phyloP scores from a whole-genome alignment of 495 filamentous ascomycete genomes.

The Hypoxylon crocopeplum region DNA sequence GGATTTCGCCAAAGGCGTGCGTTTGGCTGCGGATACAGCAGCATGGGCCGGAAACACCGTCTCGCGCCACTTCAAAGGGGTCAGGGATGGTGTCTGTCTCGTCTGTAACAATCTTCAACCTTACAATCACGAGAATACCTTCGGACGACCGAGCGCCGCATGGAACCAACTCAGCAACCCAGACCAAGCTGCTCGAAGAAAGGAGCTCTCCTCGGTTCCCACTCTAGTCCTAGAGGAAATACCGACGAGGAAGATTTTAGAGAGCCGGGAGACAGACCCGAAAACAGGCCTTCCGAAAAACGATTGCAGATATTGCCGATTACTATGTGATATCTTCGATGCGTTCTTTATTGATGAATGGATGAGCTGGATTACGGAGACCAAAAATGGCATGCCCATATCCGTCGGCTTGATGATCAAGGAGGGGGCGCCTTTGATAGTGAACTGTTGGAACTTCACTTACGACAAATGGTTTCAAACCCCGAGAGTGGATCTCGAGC shows the following conservation, averaged over 20 bases:
- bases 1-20: constrained; percentile 13
- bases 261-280: constrained; percentile 19
- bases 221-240: constrained; percentile 18
- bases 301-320: constrained; percentile 23
- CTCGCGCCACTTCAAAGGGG: constrained; percentile 8
- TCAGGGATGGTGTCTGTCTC: constrained; percentile 8
- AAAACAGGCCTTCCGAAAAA: constrained; percentile 17
- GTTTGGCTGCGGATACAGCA: constrained; percentile 11
- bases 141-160: neutral
- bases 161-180: constrained; percentile 14
- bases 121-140: constrained; percentile 9
- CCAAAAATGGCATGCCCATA: constrained; percentile 24
- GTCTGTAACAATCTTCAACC: constrained; percentile 25
- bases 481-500: constrained; percentile 21
- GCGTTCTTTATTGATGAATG: constrained; percentile 26
- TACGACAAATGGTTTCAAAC: constrained; percentile 30
- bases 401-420: constrained; percentile 22
- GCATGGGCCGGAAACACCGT: constrained; percentile 10
- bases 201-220: constrained; percentile 14
- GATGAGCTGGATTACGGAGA: constrained; percentile 29
- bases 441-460: constrained; percentile 30
- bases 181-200: constrained; percentile 1
- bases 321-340: constrained; percentile 26
- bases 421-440: constrained; percentile 18
- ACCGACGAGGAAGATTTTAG: constrained; percentile 19